A percentile compares a stretch with the other conserved stretches of the same genome.
phyloP scores from a whole-genome alignment of 2,329 filamentous ascomycete genomes.

The Juglanconis oblonga region DNA sequence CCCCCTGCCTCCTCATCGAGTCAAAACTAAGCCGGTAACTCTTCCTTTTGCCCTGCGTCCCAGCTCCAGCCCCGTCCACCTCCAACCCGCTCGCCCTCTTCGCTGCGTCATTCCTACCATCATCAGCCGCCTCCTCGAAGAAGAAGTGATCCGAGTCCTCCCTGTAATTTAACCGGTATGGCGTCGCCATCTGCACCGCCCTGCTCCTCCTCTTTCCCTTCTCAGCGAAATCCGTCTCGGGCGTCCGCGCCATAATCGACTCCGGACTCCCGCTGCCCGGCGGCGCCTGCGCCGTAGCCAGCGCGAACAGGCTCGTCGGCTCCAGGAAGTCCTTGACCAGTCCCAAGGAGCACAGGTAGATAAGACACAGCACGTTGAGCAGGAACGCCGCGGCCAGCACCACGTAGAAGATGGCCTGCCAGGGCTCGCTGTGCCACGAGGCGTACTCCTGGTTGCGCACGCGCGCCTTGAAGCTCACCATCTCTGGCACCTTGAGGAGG shows the following conservation, averaged over 20 bases:
- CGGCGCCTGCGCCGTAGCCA: slow-evolving; percentile 61
- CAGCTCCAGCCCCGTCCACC: not conserved
- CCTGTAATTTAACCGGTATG: slow-evolving; percentile 40
- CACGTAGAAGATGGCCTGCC: slow-evolving; percentile 66
- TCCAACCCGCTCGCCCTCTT: not conserved
- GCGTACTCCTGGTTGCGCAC: slow-evolving; percentile 67
- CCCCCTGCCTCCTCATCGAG: not conserved
- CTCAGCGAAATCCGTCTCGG: slow-evolving; percentile 2
- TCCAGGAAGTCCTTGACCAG: slow-evolving; percentile 78
- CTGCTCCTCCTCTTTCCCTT: not conserved
- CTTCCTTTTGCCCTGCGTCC: not conserved
- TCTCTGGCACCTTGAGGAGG: slow-evolving; percentile 39
- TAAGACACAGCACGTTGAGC: slow-evolving; percentile 63
- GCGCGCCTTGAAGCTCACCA: slow-evolving; percentile 61
- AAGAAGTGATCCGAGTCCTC: slow-evolving; percentile 39
- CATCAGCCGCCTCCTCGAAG: slow-evolving; percentile 35
- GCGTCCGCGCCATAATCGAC: slow-evolving; percentile 34
- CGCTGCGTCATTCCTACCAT: not conserved
- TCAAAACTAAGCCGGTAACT: not conserved
- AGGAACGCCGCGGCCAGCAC: slow-evolving; percentile 64
- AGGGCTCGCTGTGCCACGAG: slow-evolving; percentile 57
- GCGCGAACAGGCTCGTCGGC: slow-evolving; percentile 69
- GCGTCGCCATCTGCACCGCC: slow-evolving; percentile 35
- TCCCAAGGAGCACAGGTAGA: slow-evolving; percentile 54
- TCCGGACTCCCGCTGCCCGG: slow-evolving; percentile 32